phyloP scores from a whole-genome alignment of 1,139 yeast species.

The Nakaseomyces sp. region DNA sequence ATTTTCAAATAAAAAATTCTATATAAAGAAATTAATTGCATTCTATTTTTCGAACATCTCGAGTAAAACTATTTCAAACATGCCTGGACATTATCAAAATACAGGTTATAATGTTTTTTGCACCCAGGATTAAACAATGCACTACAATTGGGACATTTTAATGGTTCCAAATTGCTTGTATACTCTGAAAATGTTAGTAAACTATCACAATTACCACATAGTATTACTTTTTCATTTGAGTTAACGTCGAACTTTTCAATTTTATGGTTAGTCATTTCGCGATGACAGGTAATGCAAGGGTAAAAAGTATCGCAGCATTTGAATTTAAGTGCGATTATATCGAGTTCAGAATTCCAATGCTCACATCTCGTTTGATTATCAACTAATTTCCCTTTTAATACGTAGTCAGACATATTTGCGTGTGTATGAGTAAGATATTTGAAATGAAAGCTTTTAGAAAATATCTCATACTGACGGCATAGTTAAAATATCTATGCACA shows the following conservation, averaged over 20 bases:
- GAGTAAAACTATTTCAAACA: not conserved
- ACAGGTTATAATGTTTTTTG: constrained; percentile 25
- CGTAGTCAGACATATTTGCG: not conserved
- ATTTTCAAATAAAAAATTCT: not conserved
- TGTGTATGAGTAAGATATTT: no score
- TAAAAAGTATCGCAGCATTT: constrained; percentile 27
- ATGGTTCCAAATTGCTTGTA: not conserved
- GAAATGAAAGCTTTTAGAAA: no score
- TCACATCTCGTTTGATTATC: constrained; percentile 26
- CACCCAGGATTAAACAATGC: constrained; percentile 28
- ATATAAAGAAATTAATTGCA: not conserved
- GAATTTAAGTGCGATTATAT: constrained; percentile 27
- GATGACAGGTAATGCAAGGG: constrained; percentile 28
- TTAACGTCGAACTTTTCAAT: constrained; percentile 16
- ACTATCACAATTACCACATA: constrained; percentile 27
- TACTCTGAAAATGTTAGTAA: constrained; percentile 26
- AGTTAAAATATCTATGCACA: no score
- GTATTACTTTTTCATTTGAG: constrained; percentile 13
- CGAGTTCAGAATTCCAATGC: constrained; percentile 29
- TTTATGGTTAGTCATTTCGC: constrained; percentile 16
- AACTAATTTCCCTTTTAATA: constrained; percentile 18
- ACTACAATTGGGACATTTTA: constrained; percentile 21
- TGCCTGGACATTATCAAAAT: constrained; percentile 16
- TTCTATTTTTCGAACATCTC: not conserved
- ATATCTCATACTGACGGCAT: no score